phyloP scores from a whole-genome alignment of 805 yeast species.

The Candida sphagnicola region DNA sequence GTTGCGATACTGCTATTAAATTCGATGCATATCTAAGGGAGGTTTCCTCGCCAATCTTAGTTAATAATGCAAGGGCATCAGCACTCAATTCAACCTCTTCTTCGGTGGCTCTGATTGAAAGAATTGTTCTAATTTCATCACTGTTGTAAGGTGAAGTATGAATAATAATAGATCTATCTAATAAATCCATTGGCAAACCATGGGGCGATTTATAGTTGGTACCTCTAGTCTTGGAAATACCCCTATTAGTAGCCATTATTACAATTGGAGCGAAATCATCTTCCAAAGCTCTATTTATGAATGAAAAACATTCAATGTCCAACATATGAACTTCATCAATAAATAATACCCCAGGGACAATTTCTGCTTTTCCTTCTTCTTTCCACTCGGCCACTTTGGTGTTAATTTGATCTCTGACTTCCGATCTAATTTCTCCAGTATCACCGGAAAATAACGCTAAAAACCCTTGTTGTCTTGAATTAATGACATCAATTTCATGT shows the following conservation, averaged over 20 bases:
- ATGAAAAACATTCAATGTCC: slow-evolving; percentile 95
- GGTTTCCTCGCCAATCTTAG: slow-evolving; percentile 87
- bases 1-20: slow-evolving; percentile 84
- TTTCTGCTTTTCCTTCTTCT: slow-evolving; percentile 98
- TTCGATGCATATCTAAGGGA: slow-evolving; percentile 91
- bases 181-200: slow-evolving; percentile 92
- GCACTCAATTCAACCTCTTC: slow-evolving; percentile 83
- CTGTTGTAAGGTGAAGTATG: slow-evolving; percentile 75
- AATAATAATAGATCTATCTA: slow-evolving; percentile 90
- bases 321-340: slow-evolving; percentile 99
- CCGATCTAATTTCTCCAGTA: slow-evolving; percentile 96
- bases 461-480: slow-evolving; percentile 96
- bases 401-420: slow-evolving; percentile 94
- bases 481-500: slow-evolving; percentile 96
- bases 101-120: slow-evolving; percentile 86
- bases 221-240: slow-evolving; percentile 90
- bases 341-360: slow-evolving; percentile 95
- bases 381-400: slow-evolving; percentile 97
- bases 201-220: slow-evolving; percentile 93
- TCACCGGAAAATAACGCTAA: slow-evolving; percentile 93
- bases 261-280: slow-evolving; percentile 96
- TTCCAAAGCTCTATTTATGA: slow-evolving; percentile 91
- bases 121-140: slow-evolving; percentile 82
- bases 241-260: slow-evolving; percentile 97
- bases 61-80: slow-evolving; percentile 82